A percentile compares a stretch with the other conserved stretches of the same genome.
phyloP scores from a whole-genome alignment of 2,329 filamentous ascomycete species.

The Tolypocladium ovalisporum region DNA sequence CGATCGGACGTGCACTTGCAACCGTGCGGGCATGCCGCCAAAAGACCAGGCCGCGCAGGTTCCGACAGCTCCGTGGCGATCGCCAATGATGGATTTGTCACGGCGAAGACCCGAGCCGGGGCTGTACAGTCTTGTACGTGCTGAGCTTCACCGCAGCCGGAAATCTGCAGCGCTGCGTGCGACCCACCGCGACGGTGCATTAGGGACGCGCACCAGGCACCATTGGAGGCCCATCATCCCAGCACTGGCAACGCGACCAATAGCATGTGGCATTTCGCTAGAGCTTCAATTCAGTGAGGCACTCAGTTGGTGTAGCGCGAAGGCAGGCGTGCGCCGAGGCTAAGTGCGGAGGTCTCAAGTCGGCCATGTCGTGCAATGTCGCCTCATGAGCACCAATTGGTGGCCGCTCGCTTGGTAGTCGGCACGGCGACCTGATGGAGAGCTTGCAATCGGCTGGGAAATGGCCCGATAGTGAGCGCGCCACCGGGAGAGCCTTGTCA shows the following conservation, averaged over 20 bases:
- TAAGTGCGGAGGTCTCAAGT: neutral
- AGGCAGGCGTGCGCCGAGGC: neutral
- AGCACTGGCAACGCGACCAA: neutral
- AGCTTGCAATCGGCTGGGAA: no score
- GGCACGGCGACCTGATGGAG: neutral
- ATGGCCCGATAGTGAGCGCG: neutral
- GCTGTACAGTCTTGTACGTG: no score
- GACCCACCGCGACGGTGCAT: neutral
- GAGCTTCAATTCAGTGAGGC: neutral
- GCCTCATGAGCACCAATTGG: neutral
- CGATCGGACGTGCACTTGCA: neutral
- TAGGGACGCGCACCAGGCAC: neutral
- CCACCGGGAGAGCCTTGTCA: neutral
- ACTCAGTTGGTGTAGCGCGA: neutral
- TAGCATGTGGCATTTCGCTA: neutral
- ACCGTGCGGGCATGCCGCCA: neutral
- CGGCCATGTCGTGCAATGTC: neutral
- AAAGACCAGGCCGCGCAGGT: neutral
- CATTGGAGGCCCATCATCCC: neutral
- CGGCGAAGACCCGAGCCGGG: neutral
- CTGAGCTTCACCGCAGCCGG: neutral
- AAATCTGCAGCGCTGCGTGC: neutral
- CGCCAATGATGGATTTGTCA: neutral
- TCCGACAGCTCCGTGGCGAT: neutral
- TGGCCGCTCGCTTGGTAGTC: neutral